Percentiles rank a stretch among this genome's conserved stretches.
phyloP scores from a whole-genome alignment of 2,329 filamentous ascomycete species.

The Fusarium sp. region DNA sequence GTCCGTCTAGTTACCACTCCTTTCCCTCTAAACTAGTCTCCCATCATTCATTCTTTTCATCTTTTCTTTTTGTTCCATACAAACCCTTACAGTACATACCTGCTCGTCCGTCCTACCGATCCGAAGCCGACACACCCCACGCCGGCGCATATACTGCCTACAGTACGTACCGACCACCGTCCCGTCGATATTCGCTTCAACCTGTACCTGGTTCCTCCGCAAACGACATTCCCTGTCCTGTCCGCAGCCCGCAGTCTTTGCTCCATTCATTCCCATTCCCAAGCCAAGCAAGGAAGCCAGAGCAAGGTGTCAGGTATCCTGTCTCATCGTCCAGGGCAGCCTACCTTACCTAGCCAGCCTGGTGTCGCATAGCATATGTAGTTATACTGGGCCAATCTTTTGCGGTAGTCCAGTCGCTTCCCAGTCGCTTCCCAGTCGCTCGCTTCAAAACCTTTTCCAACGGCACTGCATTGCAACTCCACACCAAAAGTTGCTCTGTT shows the following conservation, averaged over 20 bases:
- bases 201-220: conserved; percentile 28
- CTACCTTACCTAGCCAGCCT: background rate
- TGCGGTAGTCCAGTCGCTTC: conserved; percentile 23
- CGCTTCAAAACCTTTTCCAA: conserved; percentile 33
- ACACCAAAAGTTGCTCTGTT: conserved; percentile 20
- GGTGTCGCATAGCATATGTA: conserved; percentile 6
- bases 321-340: conserved; percentile 35
- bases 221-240: conserved; percentile 36
- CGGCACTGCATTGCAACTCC: conserved; percentile 30
- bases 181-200: conserved; percentile 23
- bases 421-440: conserved; percentile 36
- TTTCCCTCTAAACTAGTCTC: conserved; percentile 24
- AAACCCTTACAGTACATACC: conserved; percentile 4
- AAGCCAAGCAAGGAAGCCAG: conserved; percentile 3
- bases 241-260: conserved; percentile 3
- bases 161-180: conserved; percentile 17
- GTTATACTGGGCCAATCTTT: conserved; percentile 12
- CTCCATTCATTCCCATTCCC: conserved; percentile 16
- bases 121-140: background rate
- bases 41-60: conserved; percentile 16
- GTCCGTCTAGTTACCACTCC: conserved; percentile 13
- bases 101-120: background rate
- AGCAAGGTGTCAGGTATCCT: conserved; percentile 14
- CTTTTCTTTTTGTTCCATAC: conserved; percentile 12
- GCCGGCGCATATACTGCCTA: conserved; percentile 20